Percentiles rank a stretch among this genome's conserved stretches.
Conservation (phyloP, 108 stramenopile species). For the Seminavis robusta region DNA sequence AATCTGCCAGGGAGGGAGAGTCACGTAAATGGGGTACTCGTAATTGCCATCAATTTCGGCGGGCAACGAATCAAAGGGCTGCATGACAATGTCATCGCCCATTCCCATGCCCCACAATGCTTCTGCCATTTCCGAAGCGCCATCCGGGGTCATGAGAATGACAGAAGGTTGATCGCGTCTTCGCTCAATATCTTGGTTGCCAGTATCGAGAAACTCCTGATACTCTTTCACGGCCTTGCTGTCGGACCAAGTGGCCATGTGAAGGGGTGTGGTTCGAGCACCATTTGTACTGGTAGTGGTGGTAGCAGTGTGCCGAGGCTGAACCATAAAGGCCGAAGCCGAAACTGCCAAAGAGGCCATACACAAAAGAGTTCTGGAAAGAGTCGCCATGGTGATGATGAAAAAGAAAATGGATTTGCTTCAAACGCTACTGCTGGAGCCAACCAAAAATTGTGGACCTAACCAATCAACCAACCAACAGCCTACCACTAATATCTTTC, state of each 20-base stretch:
- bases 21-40: constrained; percentile 76
- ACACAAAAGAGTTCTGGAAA: too few relatives aligned
- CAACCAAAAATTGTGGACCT: too few relatives aligned
- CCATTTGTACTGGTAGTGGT: too few relatives aligned
- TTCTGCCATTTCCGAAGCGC: constrained; percentile 39
- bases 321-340: too few relatives aligned
- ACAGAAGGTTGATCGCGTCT: constrained; percentile 64
- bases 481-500: too few relatives aligned
- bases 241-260: constrained; percentile 60
- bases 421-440: too few relatives aligned
- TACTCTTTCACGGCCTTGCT: constrained; percentile 53
- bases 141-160: constrained; percentile 46
- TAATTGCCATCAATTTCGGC: constrained; percentile 32
- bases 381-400: too few relatives aligned
- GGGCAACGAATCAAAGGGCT: constrained; percentile 53
- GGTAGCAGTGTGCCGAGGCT: too few relatives aligned
- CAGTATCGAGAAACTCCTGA: constrained; percentile 77
- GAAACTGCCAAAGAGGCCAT: too few relatives aligned
- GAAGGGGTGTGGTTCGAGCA: too few relatives aligned
- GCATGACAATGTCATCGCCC: constrained; percentile 61
- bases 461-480: too few relatives aligned
- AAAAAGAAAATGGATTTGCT: too few relatives aligned
- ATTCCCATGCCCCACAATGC: constrained; percentile 52
- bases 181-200: constrained; percentile 61
- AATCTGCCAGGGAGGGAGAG: constrained; percentile 60